Conservation (phyloP, 306 rosid species). For the Inga laurina region DNA sequence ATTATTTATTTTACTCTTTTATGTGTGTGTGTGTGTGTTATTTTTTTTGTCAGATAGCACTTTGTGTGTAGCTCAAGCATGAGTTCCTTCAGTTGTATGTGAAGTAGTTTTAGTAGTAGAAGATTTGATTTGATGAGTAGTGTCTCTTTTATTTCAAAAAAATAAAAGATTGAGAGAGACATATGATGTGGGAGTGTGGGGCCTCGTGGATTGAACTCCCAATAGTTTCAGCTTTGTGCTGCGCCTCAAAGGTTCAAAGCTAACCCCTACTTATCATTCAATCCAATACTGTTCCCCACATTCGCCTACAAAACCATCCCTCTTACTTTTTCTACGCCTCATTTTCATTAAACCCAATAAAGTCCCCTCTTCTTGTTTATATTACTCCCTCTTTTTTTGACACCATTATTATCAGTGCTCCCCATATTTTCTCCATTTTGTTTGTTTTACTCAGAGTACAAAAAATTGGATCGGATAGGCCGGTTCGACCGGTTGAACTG, state of each 20-base stretch:
- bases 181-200: slow-evolving; percentile 23
- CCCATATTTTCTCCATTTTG: slow-evolving; percentile 18
- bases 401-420: background rate
- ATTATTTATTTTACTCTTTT: background rate
- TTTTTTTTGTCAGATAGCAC: slow-evolving; percentile 37
- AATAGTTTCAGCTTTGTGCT: slow-evolving; percentile 42
- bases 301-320: background rate
- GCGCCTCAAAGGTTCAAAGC: slow-evolving; percentile 32
- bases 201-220: slow-evolving; percentile 52
- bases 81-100: background rate
- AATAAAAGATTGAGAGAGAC: background rate
- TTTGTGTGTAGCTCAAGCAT: slow-evolving; percentile 59
- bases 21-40: background rate
- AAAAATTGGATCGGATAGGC: too few species aligned
- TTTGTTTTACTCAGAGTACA: background rate
- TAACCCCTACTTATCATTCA: slow-evolving; percentile 15
- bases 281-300: slow-evolving; percentile 38
- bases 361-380: background rate
- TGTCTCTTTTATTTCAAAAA: background rate
- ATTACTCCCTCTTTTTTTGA: background rate
- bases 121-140: background rate
- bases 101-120: background rate
- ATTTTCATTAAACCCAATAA: background rate
- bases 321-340: background rate
- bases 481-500: too few species aligned